Conservation (phyloP, 805 yeast species). For the Monosporozyma servazzii region DNA sequence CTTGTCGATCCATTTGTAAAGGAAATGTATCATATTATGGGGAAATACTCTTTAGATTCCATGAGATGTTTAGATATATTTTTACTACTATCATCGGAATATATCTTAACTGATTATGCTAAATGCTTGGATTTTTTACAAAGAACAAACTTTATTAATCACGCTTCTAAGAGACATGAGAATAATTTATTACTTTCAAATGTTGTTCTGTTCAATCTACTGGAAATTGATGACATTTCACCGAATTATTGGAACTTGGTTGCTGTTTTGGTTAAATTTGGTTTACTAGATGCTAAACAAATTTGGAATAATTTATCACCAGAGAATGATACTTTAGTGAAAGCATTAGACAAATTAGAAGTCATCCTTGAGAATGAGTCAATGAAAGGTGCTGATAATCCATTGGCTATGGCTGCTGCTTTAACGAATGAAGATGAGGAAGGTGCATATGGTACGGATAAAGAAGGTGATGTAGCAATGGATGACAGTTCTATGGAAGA, state of each 20-base stretch:
- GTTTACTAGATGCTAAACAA: conserved; percentile 54
- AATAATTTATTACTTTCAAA: conserved; percentile 50
- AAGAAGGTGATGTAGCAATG: conserved; percentile 2
- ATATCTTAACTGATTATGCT: conserved; percentile 35
- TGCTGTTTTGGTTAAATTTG: conserved; percentile 56
- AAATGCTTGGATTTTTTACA: conserved; percentile 44
- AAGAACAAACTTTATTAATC: conserved; percentile 40
- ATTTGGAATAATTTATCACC: conserved; percentile 53
- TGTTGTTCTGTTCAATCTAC: conserved; percentile 39
- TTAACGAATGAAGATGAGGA: conserved; percentile 56
- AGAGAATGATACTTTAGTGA: conserved; percentile 36
- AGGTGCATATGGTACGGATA: conserved; percentile 8
- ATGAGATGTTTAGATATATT: conserved; percentile 56
- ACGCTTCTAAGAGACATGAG: conserved; percentile 46
- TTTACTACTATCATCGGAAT: conserved; percentile 42
- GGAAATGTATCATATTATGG: conserved; percentile 51
- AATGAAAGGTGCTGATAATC: conserved; percentile 57
- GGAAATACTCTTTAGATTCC: conserved; percentile 70
- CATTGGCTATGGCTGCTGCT: conserved; percentile 84
- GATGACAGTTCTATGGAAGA: conserved; percentile 6
- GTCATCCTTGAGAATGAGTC: conserved; percentile 46
- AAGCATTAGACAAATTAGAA: conserved; percentile 38
- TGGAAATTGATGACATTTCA: conserved; percentile 2
- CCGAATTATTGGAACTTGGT: conserved; percentile 35
- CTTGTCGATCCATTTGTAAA: conserved; percentile 35